Conservation (phyloP, 257 asterid species). For the Solanum rostratum region DNA sequence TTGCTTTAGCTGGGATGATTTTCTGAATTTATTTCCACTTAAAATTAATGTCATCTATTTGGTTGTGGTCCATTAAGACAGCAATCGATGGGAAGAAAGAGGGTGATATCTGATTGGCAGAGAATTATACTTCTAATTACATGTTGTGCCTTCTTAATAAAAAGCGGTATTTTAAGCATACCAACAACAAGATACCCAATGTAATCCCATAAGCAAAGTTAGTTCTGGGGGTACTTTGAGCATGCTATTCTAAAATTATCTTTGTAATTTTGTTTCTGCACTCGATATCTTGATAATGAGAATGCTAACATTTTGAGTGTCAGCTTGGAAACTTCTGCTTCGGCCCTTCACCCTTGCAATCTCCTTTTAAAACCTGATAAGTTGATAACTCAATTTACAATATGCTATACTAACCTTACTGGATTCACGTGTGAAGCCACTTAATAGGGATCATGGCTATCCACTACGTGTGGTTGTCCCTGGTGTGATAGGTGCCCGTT, state of each 20-base stretch:
- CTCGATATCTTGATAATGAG: background rate
- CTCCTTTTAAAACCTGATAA: background rate
- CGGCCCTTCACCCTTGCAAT: background rate
- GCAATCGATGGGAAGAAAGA: background rate
- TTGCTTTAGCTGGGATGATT: background rate
- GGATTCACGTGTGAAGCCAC: conserved; percentile 29
- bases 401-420: background rate
- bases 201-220: background rate
- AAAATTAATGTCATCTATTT: background rate
- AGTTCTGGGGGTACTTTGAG: background rate
- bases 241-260: background rate
- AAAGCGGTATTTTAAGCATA: background rate
- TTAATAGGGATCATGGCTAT: conserved; percentile 96
- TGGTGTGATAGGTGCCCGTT: conserved; percentile 98
- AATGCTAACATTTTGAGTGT: background rate
- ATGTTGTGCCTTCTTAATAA: background rate
- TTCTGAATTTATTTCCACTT: background rate
- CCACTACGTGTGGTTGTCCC: conserved; percentile 97
- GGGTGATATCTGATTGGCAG: background rate
- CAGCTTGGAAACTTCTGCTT: background rate
- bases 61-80: background rate
- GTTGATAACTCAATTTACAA: background rate
- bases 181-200: background rate
- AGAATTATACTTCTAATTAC: background rate
- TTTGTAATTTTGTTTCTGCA: background rate